Conservation (phyloP, 2,329 filamentous ascomycete genomes). For the Alternaria sp. region DNA sequence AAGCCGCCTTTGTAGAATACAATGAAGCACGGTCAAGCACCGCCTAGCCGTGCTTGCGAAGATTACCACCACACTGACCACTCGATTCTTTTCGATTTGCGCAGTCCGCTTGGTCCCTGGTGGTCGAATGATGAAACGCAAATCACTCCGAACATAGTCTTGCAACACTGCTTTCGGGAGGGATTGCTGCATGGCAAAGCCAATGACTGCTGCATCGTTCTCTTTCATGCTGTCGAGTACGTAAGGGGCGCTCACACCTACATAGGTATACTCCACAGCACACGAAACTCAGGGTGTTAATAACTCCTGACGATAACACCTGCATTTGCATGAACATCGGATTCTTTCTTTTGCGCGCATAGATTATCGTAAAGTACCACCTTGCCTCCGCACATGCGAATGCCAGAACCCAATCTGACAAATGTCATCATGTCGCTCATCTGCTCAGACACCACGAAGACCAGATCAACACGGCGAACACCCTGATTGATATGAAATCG, state of each 20-base stretch:
- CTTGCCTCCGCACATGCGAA: constrained; percentile 4
- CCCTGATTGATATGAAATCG: constrained; percentile 3
- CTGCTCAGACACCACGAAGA: not conserved
- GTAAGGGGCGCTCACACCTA: not conserved
- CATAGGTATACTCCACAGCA: not conserved
- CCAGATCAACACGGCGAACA: not conserved
- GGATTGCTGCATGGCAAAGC: not conserved
- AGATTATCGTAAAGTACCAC: constrained; percentile 9
- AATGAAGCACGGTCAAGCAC: constrained; percentile 10
- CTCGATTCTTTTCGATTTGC: constrained; percentile 8
- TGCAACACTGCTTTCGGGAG: constrained; percentile 2
- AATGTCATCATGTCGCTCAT: constrained; percentile 3
- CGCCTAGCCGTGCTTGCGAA: constrained; percentile 9
- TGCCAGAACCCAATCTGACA: constrained; percentile 1
- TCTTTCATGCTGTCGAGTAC: not conserved
- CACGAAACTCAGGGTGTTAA: not conserved
- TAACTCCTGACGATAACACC: not conserved
- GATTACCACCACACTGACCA: constrained; percentile 3
- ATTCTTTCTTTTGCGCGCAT: constrained; percentile 9
- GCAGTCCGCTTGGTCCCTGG: constrained; percentile 13
- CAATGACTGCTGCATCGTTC: not conserved
- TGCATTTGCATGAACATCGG: constrained; percentile 5
- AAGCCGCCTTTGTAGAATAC: constrained; percentile 13
- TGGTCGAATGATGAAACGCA: constrained; percentile 5
- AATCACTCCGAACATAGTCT: not conserved